Base-by-base conservation (phyloP, 257 asterid species). In the Nicotiana undulata region DNA sequence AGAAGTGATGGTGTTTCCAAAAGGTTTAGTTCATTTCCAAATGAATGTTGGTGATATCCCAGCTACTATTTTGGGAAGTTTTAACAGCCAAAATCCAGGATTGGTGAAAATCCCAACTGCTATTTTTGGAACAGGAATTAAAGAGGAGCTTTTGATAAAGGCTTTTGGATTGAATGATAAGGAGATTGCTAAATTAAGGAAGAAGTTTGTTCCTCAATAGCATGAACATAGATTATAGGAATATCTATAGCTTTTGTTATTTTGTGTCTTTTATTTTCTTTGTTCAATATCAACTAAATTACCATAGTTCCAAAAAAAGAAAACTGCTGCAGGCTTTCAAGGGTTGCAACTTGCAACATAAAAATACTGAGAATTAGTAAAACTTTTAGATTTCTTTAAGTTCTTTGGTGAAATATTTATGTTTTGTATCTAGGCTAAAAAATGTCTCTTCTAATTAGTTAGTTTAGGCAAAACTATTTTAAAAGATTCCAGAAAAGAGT, bases 1-100 rank as follows among this genome's bases (percentile, higher is more conserved):
- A 15, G 96, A 92, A 46, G 97, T 93, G 1, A 92, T 93, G 96
- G 95, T 93, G 72, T 91, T 92, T 79, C 97, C 98, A 3, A 87
- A 76, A 82, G 98, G 97, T 0, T 32, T 94, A 22, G 34, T 94
- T 74, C 98, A 91, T 72, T 94, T 94, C 49, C 97, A 92, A 90
- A 90, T 92, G 98, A 94, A 92, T 28, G 66, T 92, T 3, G 96
- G 93, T 18, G 81, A 90, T 11, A 82, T 88, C 1, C 82, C 68
- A 1, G 96, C 97, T 0, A 84, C 96, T 2, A 89, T 92, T 66
- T 5, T 93, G 11, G 97, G 96, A 63, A 92, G 93, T 75, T 92
- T 92, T 31, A 86, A 91, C 40, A 90, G 97, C 85, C 93, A 93
- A 76, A 93, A 93, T 84, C 97, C 98, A 1, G 98, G 98, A 12